Conservation (phyloP, 768 basidiomycete genomes). For the Russula vinacea region DNA sequence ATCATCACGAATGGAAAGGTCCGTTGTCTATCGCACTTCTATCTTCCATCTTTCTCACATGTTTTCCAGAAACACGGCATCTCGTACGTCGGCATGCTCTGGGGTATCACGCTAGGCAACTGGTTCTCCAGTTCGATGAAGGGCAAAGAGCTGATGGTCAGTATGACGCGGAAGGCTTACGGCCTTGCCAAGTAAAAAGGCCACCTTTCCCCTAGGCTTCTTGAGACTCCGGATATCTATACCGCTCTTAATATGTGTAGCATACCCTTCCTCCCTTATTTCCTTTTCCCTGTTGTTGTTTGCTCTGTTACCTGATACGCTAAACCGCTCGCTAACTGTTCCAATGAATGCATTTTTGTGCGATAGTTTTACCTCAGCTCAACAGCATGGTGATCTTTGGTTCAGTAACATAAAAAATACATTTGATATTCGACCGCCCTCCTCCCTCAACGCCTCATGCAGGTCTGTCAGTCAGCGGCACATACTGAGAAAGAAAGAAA, state of each 20-base stretch:
- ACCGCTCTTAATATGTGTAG: slow-evolving; percentile 13
- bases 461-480: slow-evolving; percentile 58
- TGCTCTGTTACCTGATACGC: not conserved
- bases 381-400: not conserved
- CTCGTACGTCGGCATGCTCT: slow-evolving; percentile 22
- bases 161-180: slow-evolving; percentile 22
- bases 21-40: not conserved
- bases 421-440: not conserved
- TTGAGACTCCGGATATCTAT: slow-evolving; percentile 3
- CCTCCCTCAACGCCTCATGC: not conserved
- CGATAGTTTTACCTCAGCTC: not conserved
- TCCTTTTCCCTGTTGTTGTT: not conserved
- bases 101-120: slow-evolving; percentile 27
- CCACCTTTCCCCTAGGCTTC: not conserved
- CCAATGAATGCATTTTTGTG: not conserved
- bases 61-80: slow-evolving; percentile 16
- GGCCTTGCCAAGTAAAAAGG: slow-evolving; percentile 17
- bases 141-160: slow-evolving; percentile 22
- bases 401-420: not conserved
- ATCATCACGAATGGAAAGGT: slow-evolving; percentile 33
- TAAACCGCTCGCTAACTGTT: not conserved
- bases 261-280: slow-evolving; percentile 11
- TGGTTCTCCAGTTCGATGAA: slow-evolving; percentile 27
- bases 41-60: not conserved
- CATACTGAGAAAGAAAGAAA: slow-evolving; percentile 47